Percentiles rank a stretch among this genome's conserved stretches.
Conservation (phyloP, 257 asterid species). For the Nicotiana obtusifolia region DNA sequence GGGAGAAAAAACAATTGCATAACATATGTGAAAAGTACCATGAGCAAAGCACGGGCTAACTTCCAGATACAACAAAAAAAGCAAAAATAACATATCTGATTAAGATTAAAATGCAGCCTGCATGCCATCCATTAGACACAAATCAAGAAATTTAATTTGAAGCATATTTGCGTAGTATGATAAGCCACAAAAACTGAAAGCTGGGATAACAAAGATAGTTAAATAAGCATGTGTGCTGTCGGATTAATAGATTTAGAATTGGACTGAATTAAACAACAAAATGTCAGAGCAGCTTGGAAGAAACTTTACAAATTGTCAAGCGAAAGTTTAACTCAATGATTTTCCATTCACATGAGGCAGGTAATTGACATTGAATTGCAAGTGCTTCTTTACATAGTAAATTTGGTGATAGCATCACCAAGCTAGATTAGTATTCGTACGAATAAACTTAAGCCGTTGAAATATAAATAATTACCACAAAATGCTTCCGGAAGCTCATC, state of each 20-base stretch:
- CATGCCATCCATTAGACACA: neutral
- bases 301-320: neutral
- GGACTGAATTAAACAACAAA: neutral
- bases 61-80: neutral
- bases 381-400: neutral
- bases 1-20: neutral
- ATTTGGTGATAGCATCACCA: neutral
- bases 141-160: neutral
- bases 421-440: neutral
- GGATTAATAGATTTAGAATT: neutral
- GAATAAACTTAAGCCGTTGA: neutral
- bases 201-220: neutral
- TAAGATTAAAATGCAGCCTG: neutral
- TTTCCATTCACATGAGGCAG: neutral
- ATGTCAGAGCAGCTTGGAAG: neutral
- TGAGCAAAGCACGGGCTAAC: neutral
- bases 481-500: constrained; percentile 95
- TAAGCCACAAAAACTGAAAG: neutral
- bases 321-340: neutral
- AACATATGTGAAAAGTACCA: neutral
- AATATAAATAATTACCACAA: constrained; percentile 54
- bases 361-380: neutral
- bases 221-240: neutral
- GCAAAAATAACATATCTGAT: neutral
- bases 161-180: neutral